Evolutionary conservation across 1,284 basidiomycete genomes (phyloP), one percentile per base, ranked within the genome.

Genomic region (Moesziomyces aphidis): DNA sequence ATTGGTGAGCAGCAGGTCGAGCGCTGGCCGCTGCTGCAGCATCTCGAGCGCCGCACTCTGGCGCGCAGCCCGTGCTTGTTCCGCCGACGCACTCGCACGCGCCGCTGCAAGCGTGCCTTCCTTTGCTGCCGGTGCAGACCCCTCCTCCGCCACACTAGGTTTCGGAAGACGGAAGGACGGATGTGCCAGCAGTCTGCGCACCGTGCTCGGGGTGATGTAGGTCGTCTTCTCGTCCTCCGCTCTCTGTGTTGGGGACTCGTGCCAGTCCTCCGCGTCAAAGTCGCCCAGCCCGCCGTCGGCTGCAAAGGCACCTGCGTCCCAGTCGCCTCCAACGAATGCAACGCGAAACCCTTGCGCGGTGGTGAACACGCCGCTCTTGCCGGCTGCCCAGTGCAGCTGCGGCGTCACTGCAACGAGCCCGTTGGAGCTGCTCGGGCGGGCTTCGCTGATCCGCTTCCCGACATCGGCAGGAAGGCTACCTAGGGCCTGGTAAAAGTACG

Each of bases 401-500:
- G 67, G 26, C 1, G 67, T 65, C 2, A 83, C 34, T 26, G 50
- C 21, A 8, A 61, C 55, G 4, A 65, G 62, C 55, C 59, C 1
- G 56, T 46, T 15, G 39, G 50, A 26, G 46, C 54, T 11, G 26
- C 47, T 22, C n/a, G 46, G 11, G 15, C 39, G 15, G 21, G 44
- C 22, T 39, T 50, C 9, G 36, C 31, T n/a, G 31, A 73, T 28
- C 17, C 22, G 57, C n/a, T 42, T 44, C 9, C 24, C 36, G 4
- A 77, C 36, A 5, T 24, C 19, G 1, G 34, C 28, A 2, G 34
- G 67, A 15, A 53, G 64, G 22, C 7, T 52, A 31, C 1, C 34
- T 7, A 49, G 89, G 26, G 93, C 95, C 84, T 93, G 90, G 88
- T 93, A 94, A 73, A 97, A 91, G 86, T 97, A 98, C 61, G 94